Percentiles rank a stretch among this genome's conserved stretches.
Conservation (phyloP, 768 basidiomycete genomes). For the Cyathus striatus region DNA sequence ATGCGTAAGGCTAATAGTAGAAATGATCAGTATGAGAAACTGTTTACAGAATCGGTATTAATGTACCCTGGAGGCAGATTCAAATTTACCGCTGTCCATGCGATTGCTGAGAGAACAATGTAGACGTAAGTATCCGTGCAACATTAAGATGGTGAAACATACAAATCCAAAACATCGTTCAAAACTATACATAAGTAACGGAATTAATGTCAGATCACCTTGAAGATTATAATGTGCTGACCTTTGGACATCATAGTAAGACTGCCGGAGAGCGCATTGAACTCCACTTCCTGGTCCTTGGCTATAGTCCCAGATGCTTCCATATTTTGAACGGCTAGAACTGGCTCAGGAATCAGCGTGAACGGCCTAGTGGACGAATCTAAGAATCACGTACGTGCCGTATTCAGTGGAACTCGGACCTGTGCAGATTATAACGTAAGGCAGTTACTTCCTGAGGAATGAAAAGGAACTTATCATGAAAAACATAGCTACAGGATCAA, state of each 20-base stretch:
- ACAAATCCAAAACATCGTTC: constrained; percentile 82
- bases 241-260: constrained; percentile 89
- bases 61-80: constrained; percentile 52
- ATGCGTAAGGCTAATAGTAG: constrained; percentile 54
- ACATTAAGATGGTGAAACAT: constrained; percentile 18
- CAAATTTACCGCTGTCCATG: constrained; percentile 85
- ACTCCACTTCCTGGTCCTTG: constrained; percentile 80
- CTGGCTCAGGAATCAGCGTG: constrained; percentile 13
- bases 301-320: constrained; percentile 71
- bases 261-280: constrained; percentile 77
- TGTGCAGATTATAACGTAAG: constrained; percentile 30
- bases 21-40: constrained; percentile 6
- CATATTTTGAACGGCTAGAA: constrained; percentile 91
- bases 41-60: neutral
- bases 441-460: constrained; percentile 2
- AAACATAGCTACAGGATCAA: constrained; percentile 49
- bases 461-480: constrained; percentile 58
- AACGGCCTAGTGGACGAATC: neutral
- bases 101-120: constrained; percentile 48
- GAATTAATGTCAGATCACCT: constrained; percentile 4
- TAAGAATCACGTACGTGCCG: constrained; percentile 45
- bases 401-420: constrained; percentile 80
- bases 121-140: neutral
- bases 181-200: constrained; percentile 40
- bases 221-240: constrained; percentile 15